Base-by-base conservation (phyloP, 140 eudicot genomes). In the Oenanthe javanica region DNA sequence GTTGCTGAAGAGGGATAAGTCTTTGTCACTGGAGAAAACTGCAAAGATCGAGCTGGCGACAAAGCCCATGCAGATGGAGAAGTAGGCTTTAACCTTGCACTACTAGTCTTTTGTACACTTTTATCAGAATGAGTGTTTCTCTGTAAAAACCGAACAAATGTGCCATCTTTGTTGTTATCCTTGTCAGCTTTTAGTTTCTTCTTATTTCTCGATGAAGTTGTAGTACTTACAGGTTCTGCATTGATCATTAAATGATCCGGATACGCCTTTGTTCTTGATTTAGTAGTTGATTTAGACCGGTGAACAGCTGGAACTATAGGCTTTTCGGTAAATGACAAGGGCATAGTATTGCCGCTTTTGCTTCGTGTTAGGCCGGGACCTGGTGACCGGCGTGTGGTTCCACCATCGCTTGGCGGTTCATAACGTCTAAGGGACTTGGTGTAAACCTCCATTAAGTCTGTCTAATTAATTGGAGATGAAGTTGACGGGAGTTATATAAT, bases 31-130 rank as follows among this genome's bases (percentile, higher is more conserved):
- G 79, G 83, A 7, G 85, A 54, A 50, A 64, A 80, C 16, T 91
- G 87, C 55, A 80, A 46, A 11, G 87, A 61, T 40, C 98, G 48
- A 10, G 94, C 91, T 0, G 97, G 96, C 0, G 98, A 94, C 79
- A 92, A 77, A 6, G 97, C 98, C 98, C 98, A 93, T 2, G 98
- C 96, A 0, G 98, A 93, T 54, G 97, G 98, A 72, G 97, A 93
- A 63, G 89, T 83, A 40, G 87, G 55, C 54, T 72, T 79, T 11
- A 82, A 69, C 63, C 85, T 76, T 42, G 80, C 46, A 18, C 46
- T 46, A 11, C 75, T 38, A 42, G 81, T 82, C 57, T 82, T 83
- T 36, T 72, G 36, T 72, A 48, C 69, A 75, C 79, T 55, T 18
- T 19, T 72, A 18, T 23, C 70, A 45, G 79, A 25, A 15, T 52